These are phyloP conservation scores for Allomyces javanicus DNA, from an alignment of 192 early-diverging fungal genomes.

Conservation along the genomic window DNA sequence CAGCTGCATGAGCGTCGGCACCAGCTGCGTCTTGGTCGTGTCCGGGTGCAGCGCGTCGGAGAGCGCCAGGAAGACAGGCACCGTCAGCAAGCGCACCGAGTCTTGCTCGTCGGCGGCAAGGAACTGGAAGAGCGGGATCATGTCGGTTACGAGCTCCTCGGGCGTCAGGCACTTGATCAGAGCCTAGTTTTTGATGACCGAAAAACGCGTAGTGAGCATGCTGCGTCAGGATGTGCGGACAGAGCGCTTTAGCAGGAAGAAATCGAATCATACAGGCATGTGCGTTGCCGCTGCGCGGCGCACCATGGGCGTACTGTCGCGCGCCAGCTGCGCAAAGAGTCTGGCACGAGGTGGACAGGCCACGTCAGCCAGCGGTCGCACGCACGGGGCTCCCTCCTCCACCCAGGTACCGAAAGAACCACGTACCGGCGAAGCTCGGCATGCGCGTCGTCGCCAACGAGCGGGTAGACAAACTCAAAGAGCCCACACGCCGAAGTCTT, in stretches of 20 bases:
- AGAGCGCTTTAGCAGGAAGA: background rate
- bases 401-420: too few species aligned
- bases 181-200: too few species aligned
- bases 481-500: conserved; percentile 83
- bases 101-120: conserved; percentile 75
- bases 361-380: too few species aligned
- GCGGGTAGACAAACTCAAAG: conserved; percentile 60
- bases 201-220: too few species aligned
- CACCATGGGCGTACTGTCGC: conserved; percentile 97
- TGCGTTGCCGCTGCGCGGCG: conserved; percentile 78
- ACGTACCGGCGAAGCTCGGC: background rate
- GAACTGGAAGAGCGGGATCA: conserved; percentile 70
- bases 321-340: conserved; percentile 57
- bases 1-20: conserved; percentile 54
- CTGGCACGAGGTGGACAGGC: conserved; percentile 4
- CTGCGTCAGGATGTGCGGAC: too few species aligned
- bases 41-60: conserved; percentile 57
- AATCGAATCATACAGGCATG: conserved; percentile 33
- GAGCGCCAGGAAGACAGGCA: conserved; percentile 77
- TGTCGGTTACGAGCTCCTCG: conserved; percentile 56
- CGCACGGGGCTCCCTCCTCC: too few species aligned
- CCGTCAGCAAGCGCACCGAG: conserved; percentile 88
- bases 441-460: too few species aligned
- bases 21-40: conserved; percentile 49
- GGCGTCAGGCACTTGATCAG: background rate